phyloP scores from a whole-genome alignment of 805 yeast species.

The Tetrapisispora nanseiensis region DNA sequence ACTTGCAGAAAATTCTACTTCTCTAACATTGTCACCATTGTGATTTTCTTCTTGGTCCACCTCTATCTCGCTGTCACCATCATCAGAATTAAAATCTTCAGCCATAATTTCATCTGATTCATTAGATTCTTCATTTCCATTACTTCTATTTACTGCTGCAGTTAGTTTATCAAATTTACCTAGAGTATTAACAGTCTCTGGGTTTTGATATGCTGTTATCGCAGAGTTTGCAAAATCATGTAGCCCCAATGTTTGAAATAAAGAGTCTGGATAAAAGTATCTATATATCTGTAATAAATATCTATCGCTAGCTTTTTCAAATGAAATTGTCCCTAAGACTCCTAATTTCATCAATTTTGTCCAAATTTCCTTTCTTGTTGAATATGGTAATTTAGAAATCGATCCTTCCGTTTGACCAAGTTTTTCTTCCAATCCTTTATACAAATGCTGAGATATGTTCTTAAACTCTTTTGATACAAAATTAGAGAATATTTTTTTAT shows the following conservation, averaged over 20 bases:
- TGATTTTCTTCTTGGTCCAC: not conserved
- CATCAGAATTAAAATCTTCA: constrained; percentile 1
- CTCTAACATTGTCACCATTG: not conserved
- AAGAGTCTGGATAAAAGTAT: constrained; percentile 21
- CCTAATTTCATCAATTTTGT: constrained; percentile 23
- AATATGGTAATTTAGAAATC: not conserved
- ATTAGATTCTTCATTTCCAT: constrained; percentile 3
- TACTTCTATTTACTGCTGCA: no score
- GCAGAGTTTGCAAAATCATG: not conserved
- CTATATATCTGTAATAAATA: constrained; percentile 25
- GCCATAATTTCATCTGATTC: constrained; percentile 5
- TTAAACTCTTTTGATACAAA: not conserved
- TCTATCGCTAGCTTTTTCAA: constrained; percentile 23
- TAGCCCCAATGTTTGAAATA: not conserved
- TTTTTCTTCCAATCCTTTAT: not conserved
- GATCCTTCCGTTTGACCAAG: not conserved
- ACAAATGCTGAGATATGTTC: not conserved
- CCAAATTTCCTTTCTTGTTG: constrained; percentile 24
- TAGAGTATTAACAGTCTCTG: not conserved
- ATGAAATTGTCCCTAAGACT: constrained; percentile 27
- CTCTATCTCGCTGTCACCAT: not conserved
- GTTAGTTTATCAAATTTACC: constrained; percentile 1
- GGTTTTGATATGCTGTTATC: not conserved
- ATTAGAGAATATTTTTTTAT: constrained; percentile 21
- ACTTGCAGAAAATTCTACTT: not conserved